Evolutionary conservation across 306 rosid genomes (phyloP).

Genomic region (Echinosophora koreensis): DNA sequence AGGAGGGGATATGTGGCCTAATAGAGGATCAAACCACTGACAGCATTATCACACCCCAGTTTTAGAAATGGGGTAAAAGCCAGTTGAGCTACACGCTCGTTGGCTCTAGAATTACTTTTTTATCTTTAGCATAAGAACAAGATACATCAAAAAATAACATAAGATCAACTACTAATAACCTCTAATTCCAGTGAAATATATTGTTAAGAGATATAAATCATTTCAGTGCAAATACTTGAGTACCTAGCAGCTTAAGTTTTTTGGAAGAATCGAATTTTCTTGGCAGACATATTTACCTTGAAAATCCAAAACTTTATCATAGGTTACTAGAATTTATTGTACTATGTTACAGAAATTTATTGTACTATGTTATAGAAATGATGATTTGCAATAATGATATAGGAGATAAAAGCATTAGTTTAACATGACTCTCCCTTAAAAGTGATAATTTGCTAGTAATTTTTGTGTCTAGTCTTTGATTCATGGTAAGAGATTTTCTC

Average conservation of each 20-base stretch:
- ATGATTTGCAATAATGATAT: not conserved
- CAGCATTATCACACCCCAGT: not conserved
- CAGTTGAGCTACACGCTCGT: too few species aligned
- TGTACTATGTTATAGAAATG: not conserved
- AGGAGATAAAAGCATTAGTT: not conserved
- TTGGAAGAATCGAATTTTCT: not conserved
- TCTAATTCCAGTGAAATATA: too few species aligned
- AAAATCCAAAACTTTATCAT: not conserved
- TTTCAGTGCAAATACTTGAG: not conserved
- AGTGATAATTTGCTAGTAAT: slow-evolving; percentile 14
- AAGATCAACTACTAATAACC: too few species aligned
- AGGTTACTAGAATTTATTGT: not conserved
- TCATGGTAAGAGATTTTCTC: not conserved
- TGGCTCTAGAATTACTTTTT: too few species aligned
- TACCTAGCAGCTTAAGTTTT: not conserved
- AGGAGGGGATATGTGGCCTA: not conserved
- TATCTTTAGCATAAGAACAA: too few species aligned
- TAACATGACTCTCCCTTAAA: not conserved
- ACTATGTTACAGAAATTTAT: not conserved
- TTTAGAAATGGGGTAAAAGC: not conserved
- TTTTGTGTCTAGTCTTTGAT: slow-evolving; percentile 3
- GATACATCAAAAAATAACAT: too few species aligned
- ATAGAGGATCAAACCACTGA: not conserved
- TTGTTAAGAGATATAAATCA: not conserved
- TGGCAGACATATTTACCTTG: not conserved